Evolutionary conservation across 192 early-diverging fungal genomes (phyloP), one percentile per base, ranked within the genome.

Genomic region (Phlyctochytrium bullatum): DNA sequence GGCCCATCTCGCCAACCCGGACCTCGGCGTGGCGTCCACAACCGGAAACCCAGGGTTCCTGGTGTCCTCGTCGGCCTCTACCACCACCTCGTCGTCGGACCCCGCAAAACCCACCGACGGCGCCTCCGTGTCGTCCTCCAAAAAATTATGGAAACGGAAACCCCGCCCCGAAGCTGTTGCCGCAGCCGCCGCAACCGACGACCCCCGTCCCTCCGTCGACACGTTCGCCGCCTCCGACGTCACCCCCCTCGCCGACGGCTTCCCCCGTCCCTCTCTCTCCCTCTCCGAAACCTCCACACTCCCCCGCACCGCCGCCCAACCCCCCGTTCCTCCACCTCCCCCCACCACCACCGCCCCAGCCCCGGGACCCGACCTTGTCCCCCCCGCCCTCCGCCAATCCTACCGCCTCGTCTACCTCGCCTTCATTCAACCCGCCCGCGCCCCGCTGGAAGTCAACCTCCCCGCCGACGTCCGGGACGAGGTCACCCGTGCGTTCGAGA

Each of bases 391-490:
- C 40, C 40, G 40, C 12, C 12, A 50, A 10, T 14, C 54, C 20
- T 57, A 57, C 54, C 4, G 4, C 20, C 20, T 14, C 6, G 54
- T 57, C 54, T 27, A 57, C 54, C 10, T 6, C 4, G 6, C 27
- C 6, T 57, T 57, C 54, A 57, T 27, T 10, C 6, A 24, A 25
- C 20, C 54, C 12, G 54, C 20, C 20, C 27, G 14, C 12, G 16
- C 54, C 4, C 54, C 54, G 12, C 54, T 57, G 14, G 54, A 57
- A 28, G 25, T 57, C 27, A 57, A 57, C 27, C 4, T 57, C 27
- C 54, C 54, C 54, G 12, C 20, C 6, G 54, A 57, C 27, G 27
- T 57, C 20, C 54, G 54, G 25, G 25, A 57, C 27, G 54, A 10
- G 27, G 27, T 57, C 6, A 6, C 4, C 20, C 16, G 12, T 10